Base-by-base conservation (phyloP, 805 yeast genomes). In the Candida wancherniae region DNA sequence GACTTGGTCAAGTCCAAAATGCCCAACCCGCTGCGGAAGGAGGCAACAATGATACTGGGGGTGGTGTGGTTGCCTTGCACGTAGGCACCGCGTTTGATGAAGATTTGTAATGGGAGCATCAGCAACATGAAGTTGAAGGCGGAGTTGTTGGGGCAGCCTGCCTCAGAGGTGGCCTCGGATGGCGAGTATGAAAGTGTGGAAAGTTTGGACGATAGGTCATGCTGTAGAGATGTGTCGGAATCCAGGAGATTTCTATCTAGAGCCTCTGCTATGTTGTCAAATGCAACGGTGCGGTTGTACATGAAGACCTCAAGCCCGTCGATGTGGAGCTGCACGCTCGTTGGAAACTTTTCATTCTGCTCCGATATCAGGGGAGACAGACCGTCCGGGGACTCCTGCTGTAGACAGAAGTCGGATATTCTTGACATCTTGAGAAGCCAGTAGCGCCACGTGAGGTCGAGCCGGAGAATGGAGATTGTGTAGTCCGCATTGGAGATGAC, bases 361-460 rank as follows among this genome's bases (percentile, higher is more conserved):
- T 57, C 56, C 11, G 37, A 42, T 13, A 42, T 28, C 6, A 43
- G 29, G 9, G 38, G 46, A 15, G 33, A 20, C 19, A 37, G 41
- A 5, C 24, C 42, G 10, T 22, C 52, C 4, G 34, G 27, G 4
- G 47, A 43, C 8, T 47, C 50, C 9, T 9, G 21, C 19, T 12
- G 15, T 15, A 53, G 42, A 16, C 42, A 47, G 29, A 63, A 56
- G 21, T 58, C 61, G 2, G 73, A 55, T 14, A 61, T 42, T 31
- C 77, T 53, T 9, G 70, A 63, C 19, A 58, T 43, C 4, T 63
- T 58, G 30, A 85, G 42, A 11, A 63, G 61, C 97, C 97, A 92
- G 54, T 86, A 90, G 38, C 94, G 58, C 97, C 97, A 92, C 0
- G 94, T 84, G 16, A 90, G 50, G 45, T 76, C 74, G 1, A 90